A percentile compares a stretch with the other conserved stretches of the same genome.
phyloP scores from a whole-genome alignment of 2,329 filamentous ascomycete species.

The Pseudocercospora fijiensis region DNA sequence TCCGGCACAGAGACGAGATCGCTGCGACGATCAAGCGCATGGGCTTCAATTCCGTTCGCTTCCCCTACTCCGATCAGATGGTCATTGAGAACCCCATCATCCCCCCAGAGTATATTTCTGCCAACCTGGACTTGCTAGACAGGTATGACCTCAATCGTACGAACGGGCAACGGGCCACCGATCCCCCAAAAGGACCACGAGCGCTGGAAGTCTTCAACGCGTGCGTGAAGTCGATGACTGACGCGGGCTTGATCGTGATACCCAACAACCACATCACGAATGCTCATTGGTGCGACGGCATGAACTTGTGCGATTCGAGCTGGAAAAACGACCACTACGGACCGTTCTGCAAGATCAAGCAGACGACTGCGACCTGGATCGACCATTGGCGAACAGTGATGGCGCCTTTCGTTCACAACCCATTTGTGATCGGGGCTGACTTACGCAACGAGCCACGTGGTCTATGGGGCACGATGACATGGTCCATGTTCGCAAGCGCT shows the following conservation, averaged over 20 bases:
- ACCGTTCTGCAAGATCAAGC: slow-evolving; percentile 58
- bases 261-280: slow-evolving; percentile 71
- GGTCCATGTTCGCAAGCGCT: slow-evolving; percentile 63
- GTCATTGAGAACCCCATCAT: slow-evolving; percentile 61
- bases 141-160: slow-evolving; percentile 20
- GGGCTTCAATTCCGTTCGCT: slow-evolving; percentile 68
- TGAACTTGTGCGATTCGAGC: slow-evolving; percentile 64
- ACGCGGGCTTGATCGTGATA: slow-evolving; percentile 63
- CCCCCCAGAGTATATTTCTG: slow-evolving; percentile 51
- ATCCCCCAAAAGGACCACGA: slow-evolving; percentile 41
- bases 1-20: slow-evolving; percentile 61
- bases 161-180: slow-evolving; percentile 12
- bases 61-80: slow-evolving; percentile 69
- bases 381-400: slow-evolving; percentile 66
- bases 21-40: slow-evolving; percentile 59
- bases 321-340: slow-evolving; percentile 67
- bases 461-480: slow-evolving; percentile 67
- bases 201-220: slow-evolving; percentile 64
- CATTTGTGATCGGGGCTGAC: slow-evolving; percentile 64
- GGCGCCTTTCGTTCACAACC: slow-evolving; percentile 58
- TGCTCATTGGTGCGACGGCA: slow-evolving; percentile 68
- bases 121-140: slow-evolving; percentile 59
- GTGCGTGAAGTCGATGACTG: slow-evolving; percentile 58
- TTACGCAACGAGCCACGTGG: slow-evolving; percentile 68
- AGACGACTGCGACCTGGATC: slow-evolving; percentile 66